Base-by-base conservation (phyloP, 306 rosid genomes). In the Casuarina cunninghamiana region DNA sequence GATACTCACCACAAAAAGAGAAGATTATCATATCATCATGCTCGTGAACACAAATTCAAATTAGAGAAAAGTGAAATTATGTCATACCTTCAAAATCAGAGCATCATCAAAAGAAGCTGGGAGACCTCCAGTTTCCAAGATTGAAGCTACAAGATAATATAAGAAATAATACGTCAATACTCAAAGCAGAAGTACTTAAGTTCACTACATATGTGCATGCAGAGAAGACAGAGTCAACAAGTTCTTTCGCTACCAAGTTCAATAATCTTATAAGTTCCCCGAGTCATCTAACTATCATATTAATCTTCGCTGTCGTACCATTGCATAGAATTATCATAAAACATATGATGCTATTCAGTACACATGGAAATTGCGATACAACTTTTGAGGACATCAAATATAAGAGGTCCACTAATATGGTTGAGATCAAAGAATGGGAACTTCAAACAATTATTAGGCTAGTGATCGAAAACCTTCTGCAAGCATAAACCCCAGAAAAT, bases 51-150 rank as follows among this genome's bases (percentile, higher is more conserved):
- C 19, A 44, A 46, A 55, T 21, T 26, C 42, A 72, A 75, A 75
- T 35, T 12, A 74, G 32, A 69, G 62, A 65, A 53, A 12, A 51
- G 41, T 62, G 16, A 71, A 11, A 49, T 48, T 32, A 65, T 15
- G 17, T 11, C 61, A 43, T 77, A 88, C 92, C 88, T 86, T 83
- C 75, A 88, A 73, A 73, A 80, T 79, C 73, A 76, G 53, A 45
- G 66, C 50, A 62, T 88, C 90, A 51, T 88, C 88, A 8, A 73
- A 43, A 55, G 81, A 45, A 35, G 80, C 83, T 12, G 49, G 68
- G 67, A 58, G 48, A 50, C 76, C 80, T 84, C 88, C 92, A 80
- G 85, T 84, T 78, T 86, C 87, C 77, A 78, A 43, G 3, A 73
- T 63, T 26, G 88, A 72, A 44, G 79, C 92, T 88, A 78, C 78